These are phyloP conservation scores for Ogataea henricii DNA, from an alignment of 805 yeast species.

Conservation along the genomic window DNA sequence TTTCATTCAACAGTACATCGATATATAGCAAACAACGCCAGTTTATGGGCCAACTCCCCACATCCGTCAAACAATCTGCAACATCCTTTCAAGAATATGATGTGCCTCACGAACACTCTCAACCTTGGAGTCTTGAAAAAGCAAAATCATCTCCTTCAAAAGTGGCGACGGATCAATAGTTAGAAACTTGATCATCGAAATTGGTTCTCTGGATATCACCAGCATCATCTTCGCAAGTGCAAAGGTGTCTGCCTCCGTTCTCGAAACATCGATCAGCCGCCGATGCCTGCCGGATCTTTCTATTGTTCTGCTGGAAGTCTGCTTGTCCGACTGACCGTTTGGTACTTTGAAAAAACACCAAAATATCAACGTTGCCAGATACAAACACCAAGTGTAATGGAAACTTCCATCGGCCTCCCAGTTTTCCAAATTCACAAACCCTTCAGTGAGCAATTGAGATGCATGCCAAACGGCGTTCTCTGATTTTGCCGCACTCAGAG, in stretches of 20 bases:
- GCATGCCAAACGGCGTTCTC: constrained; percentile 21
- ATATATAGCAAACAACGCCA: neutral
- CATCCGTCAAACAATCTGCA: neutral
- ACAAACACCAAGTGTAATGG: constrained; percentile 24
- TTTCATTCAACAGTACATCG: too few species aligned
- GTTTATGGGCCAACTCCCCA: neutral
- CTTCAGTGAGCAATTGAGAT: constrained; percentile 16
- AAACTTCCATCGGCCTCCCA: constrained; percentile 26
- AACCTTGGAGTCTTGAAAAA: neutral
- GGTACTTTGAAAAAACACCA: constrained; percentile 16
- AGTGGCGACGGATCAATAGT: constrained; percentile 9
- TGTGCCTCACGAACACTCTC: neutral
- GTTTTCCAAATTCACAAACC: constrained; percentile 16
- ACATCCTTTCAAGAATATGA: neutral
- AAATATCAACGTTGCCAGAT: constrained; percentile 17
- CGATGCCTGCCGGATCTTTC: neutral
- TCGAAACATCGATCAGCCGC: neutral
- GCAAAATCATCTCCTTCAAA: constrained; percentile 11
- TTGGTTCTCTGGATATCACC: constrained; percentile 6
- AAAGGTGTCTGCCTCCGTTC: neutral
- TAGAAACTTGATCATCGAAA: constrained; percentile 4
- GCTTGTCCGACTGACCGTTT: neutral
- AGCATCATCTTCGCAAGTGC: constrained; percentile 11
- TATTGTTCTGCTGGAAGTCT: neutral
- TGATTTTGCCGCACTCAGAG: constrained; percentile 6